Base-by-base conservation (phyloP, 2,329 filamentous ascomycete genomes). In the Achaetomium macrosporum region DNA sequence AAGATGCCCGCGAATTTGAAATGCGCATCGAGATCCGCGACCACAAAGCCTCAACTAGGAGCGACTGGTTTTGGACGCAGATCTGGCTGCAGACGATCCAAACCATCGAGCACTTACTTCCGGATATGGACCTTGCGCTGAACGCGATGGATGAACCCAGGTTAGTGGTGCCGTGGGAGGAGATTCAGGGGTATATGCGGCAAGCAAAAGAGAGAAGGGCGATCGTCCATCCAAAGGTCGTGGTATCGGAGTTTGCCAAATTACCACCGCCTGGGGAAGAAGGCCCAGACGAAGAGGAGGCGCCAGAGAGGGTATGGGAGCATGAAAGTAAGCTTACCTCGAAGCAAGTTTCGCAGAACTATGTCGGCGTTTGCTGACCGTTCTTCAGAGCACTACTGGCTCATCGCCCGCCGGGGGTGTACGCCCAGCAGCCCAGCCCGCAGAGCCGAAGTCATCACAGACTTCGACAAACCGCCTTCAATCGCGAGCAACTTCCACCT, bases 141-240 rank as follows among this genome's bases (percentile, higher is more conserved):
- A 87, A 87, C 57, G 73, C 78, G 31, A 81, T 86, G 76, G 84
- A 87, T 59, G 83, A 87, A 63, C 83, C 83, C 37, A 73, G 83
- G 25, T 62, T 87, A 9, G 75, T 86, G 12, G 78, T 81, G 2
- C 77, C 82, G 3, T 85, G 77, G 75, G 82, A 87, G 62, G 76
- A 81, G 6, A 77, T 87, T 47, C 68, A 79, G 25, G 65, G 66
- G 0, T 75, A 78, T 51, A 73, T 87, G 68, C 65, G 70, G 42
- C 73, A 74, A 53, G 82, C 82, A 33, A 70, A 73, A 49, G 68
- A 74, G 56, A 76, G 72, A 9, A 69, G 73, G 42, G 66, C 65
- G 15, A 68, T 83, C 42, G 64, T 66, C 15, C 65, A 71, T 0
- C 67, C 73, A 5, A 72, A 72, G 6, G 69, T 76, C 1, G 73